Base-by-base conservation (phyloP, 2,329 filamentous ascomycete species). In the Aphanoascus verrucosus region DNA sequence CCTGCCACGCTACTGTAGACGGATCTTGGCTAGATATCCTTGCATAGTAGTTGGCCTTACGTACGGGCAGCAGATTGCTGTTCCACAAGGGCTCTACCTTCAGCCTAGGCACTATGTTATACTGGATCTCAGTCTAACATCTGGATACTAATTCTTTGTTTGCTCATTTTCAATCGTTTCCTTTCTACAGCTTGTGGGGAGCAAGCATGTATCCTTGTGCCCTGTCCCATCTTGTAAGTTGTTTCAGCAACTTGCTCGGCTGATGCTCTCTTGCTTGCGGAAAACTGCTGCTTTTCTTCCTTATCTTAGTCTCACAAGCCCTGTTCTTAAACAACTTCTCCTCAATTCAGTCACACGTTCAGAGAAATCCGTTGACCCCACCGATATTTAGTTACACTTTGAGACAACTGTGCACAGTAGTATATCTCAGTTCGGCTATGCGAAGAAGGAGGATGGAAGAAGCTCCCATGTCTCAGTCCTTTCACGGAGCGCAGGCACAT, bases 1-100 rank as follows among this genome's bases (percentile, higher is more conserved):
- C 50, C 55, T 49, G 54, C 54, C 59, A 58, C 58, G 47, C 57
- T 58, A 55, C 50, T 61, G 64, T 67, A 64, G 59, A 58, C 57
- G 59, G 59, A 61, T 65, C 53, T 61, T 63, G 59, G 52, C 52
- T 35, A 28, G 23, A 4, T 28, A 58, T 56, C 51, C 56, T 56
- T 57, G 59, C 55, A 56, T 55, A 58, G 55, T 63, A 58, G 66
- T 67, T 65, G 63, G 63, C 56, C 57, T 53, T 55, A 54, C 56
- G 54, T 61, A 54, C 45, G 60, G 60, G 60, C 56, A 58, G 58
- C 63, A 61, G 56, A 59, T 60, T 56, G 56, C 57, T 56, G 67
- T 67, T 65, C 57, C 63, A 68, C 67, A 60, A 59, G 53, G 53
- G 41, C 55, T 58, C 54, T 56, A 45, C 58, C 60, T 60, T 59